Percentiles rank a stretch among this genome's conserved stretches.
Evolutionary conservation across 1,284 basidiomycete species (phyloP).

Genomic region (Puccinia polysora): DNA sequence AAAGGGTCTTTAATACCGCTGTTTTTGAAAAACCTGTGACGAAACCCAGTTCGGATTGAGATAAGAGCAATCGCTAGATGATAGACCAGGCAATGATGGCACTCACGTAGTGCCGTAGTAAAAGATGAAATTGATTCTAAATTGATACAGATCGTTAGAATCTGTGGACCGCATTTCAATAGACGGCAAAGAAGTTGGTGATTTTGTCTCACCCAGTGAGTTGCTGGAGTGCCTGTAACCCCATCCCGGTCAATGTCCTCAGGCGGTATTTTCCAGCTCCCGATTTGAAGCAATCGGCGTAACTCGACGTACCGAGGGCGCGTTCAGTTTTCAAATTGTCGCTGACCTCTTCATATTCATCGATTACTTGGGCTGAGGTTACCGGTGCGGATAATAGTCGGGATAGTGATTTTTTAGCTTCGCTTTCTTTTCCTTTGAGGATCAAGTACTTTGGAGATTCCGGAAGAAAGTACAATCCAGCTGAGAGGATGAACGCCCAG

Average conservation of each 20-base stretch:
- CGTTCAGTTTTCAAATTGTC: constrained; percentile 51
- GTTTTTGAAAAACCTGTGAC: constrained; percentile 21
- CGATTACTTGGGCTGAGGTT: constrained; percentile 49
- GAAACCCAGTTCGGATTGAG: too few relatives aligned
- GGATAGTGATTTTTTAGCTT: constrained; percentile 30
- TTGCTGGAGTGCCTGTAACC: constrained; percentile 71
- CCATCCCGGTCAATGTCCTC: constrained; percentile 67
- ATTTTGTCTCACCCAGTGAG: constrained; percentile 65
- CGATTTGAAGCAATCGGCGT: constrained; percentile 53
- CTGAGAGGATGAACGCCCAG: constrained; percentile 35
- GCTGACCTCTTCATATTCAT: constrained; percentile 47
- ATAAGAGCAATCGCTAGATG: too few relatives aligned
- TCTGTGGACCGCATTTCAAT: too few relatives aligned
- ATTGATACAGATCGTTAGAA: neutral
- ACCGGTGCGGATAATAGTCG: constrained; percentile 26
- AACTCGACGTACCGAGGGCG: constrained; percentile 50
- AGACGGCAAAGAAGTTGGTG: too few relatives aligned
- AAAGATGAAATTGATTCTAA: constrained; percentile 28
- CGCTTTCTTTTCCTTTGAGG: constrained; percentile 28
- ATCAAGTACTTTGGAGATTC: constrained; percentile 41
- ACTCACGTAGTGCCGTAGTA: constrained; percentile 42
- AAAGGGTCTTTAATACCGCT: constrained; percentile 55
- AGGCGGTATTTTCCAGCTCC: constrained; percentile 60
- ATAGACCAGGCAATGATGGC: too few relatives aligned
- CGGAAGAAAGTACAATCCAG: constrained; percentile 32